These are phyloP conservation scores for Amanita molliuscula DNA, from an alignment of 768 basidiomycete genomes.

Conservation along the genomic window DNA sequence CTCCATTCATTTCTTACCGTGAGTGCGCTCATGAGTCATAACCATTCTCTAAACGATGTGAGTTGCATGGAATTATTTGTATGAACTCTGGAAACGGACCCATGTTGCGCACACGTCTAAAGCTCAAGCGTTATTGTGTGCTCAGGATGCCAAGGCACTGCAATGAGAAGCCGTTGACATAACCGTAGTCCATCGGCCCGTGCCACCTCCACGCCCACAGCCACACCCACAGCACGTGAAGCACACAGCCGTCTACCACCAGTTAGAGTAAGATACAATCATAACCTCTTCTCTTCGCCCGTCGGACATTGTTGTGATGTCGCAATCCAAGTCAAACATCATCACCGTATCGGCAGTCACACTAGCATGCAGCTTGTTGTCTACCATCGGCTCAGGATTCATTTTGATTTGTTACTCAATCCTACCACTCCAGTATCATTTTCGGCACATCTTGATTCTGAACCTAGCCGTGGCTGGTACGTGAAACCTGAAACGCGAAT, in stretches of 20 bases:
- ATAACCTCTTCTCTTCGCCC: not conserved
- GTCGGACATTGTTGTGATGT: not conserved
- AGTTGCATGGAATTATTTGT: too few relatives aligned
- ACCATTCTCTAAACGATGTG: too few relatives aligned
- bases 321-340: not conserved
- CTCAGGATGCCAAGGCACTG: too few relatives aligned
- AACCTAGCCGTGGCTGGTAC: constrained; percentile 10
- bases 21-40: too few relatives aligned
- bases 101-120: too few relatives aligned
- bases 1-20: too few relatives aligned
- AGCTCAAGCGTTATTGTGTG: too few relatives aligned
- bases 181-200: too few relatives aligned
- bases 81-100: too few relatives aligned
- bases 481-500: not conserved
- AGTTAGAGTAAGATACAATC: not conserved
- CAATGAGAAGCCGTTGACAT: too few relatives aligned
- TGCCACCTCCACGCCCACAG: too few relatives aligned
- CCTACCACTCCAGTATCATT: constrained; percentile 7
- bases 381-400: constrained; percentile 8
- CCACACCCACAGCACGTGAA: too few relatives aligned
- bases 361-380: constrained; percentile 6
- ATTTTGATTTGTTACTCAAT: constrained; percentile 10
- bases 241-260: not conserved
- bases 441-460: constrained; percentile 10
- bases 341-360: constrained; percentile 2